Conservation (phyloP, 331 rosid genomes). For the Dryas integrifolia region DNA sequence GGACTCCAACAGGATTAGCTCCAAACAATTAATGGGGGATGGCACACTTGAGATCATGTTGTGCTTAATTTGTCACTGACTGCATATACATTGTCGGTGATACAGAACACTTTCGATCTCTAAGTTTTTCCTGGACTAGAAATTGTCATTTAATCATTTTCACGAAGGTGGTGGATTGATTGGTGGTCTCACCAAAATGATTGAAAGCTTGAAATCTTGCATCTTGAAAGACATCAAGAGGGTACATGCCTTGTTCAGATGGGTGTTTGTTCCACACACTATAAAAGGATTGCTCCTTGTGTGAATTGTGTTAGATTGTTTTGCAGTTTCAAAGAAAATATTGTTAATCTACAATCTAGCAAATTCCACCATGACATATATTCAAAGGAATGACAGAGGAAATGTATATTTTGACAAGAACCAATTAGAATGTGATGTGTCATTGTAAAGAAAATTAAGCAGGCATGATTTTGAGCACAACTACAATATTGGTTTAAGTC, state of each 20-base stretch:
- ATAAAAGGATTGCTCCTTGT: not conserved
- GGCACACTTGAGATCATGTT: not conserved
- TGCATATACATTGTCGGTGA: not conserved
- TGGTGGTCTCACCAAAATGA: slow-evolving; percentile 8
- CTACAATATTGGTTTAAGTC: not conserved
- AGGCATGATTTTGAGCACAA: too few relatives aligned
- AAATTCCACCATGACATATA: not conserved
- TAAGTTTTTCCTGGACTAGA: not conserved
- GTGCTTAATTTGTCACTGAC: not conserved
- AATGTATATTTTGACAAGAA: not conserved
- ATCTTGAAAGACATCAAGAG: not conserved
- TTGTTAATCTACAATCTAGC: not conserved
- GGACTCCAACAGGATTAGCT: not conserved
- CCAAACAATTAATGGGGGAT: not conserved
- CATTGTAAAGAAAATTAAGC: not conserved
- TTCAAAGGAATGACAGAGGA: not conserved
- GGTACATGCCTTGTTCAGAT: not conserved
- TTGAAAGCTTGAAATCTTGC: not conserved
- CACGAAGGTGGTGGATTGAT: not conserved
- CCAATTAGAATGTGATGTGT: not conserved
- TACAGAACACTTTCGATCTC: not conserved
- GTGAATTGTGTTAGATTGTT: not conserved
- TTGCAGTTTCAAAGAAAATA: not conserved
- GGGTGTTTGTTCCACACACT: not conserved
- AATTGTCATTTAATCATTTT: slow-evolving; percentile 4